Evolutionary conservation across 306 rosid genomes (phyloP), one percentile per base, ranked within the genome.

Genomic region (Psophocarpus tetragonolobus): DNA sequence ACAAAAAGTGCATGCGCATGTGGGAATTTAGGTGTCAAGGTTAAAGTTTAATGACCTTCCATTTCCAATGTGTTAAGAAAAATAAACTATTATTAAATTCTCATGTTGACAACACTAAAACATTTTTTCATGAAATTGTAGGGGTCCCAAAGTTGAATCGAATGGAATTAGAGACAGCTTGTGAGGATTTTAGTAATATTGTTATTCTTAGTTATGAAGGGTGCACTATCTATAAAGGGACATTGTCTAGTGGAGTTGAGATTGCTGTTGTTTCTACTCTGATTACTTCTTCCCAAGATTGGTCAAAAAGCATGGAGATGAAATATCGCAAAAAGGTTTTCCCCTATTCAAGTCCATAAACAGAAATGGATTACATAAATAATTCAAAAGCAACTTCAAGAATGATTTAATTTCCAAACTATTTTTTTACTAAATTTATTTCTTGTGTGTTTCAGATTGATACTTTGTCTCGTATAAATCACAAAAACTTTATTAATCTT

Each of bases 101-200:
- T 35, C 54, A 24, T 60, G 51, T 27, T 68, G 81, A 47, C 53
- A 85, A 35, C 3, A 39, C 0, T 79, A 6, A 13, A 41, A 33
- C 23, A 8, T 62, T 9, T 50, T 74, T 32, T 33, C 26, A 39
- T 81, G 50, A 79, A 76, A 73, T 86, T 86, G 60, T 81, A 96
- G 99, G 98, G 47, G 98, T 90, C 51, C 98, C 99, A 15, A 96
- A 96, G 84, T 77, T 96, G 86, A 90, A 96, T 84, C 78, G 94
- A 78, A 39, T 72, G 48, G 98, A 96, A 71, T 74, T 96, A 70
- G 96, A 90, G 87, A 86, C 85, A 21, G 99, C 99, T 12, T 96
- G 99, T 83, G 99, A 96, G 64, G 98, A 91, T 85, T 96, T 96
- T 79, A 96, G 99, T 88, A 96, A 96, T 69, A 92, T 96, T 27